phyloP scores from a whole-genome alignment of 2,329 filamentous ascomycete species.

The Sporothrix brunneoviolacea region DNA sequence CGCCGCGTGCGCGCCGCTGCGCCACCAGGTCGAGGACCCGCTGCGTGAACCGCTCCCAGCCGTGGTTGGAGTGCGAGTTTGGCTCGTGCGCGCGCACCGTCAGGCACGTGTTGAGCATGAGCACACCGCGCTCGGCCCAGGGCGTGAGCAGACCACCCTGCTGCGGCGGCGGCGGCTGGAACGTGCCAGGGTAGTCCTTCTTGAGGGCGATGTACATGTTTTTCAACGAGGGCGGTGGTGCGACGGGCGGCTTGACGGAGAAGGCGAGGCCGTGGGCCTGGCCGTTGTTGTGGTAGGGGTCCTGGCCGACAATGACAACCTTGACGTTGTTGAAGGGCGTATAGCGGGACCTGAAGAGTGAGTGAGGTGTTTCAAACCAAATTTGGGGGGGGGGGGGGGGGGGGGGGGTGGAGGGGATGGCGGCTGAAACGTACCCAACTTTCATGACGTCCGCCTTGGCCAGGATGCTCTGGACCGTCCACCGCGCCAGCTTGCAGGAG shows the following conservation, averaged over 20 bases:
- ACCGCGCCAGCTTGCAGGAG: conserved; percentile 94
- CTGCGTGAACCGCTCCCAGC: conserved; percentile 93
- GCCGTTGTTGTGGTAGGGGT: conserved; percentile 92
- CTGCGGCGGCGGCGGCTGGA: conserved; percentile 66
- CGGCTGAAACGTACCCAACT: conserved; percentile 62
- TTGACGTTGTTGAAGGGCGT: conserved; percentile 86
- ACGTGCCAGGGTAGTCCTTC: conserved; percentile 80
- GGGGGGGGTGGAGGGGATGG: too few species aligned
- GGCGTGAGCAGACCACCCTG: conserved; percentile 78
- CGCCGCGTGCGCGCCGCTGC: conserved; percentile 66
- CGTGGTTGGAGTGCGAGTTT: conserved; percentile 75
- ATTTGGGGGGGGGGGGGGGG: too few species aligned
- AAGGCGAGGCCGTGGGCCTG: conserved; percentile 96
- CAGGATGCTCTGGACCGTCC: conserved; percentile 95
- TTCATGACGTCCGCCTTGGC: conserved; percentile 99
- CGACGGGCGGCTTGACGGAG: conserved; percentile 83
- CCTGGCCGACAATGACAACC: conserved; percentile 88
- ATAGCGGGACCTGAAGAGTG: conserved; percentile 69
- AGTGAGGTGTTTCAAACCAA: too few species aligned
- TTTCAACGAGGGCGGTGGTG: conserved; percentile 78
- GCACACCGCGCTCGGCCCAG: conserved; percentile 88
- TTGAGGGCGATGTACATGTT: conserved; percentile 91
- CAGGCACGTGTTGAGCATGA: conserved; percentile 90
- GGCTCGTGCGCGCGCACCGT: conserved; percentile 87
- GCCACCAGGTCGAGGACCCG: conserved; percentile 83